phyloP scores from a whole-genome alignment of 129 eudicot species.

The sunflower (Helianthus annuus) region DNA sequence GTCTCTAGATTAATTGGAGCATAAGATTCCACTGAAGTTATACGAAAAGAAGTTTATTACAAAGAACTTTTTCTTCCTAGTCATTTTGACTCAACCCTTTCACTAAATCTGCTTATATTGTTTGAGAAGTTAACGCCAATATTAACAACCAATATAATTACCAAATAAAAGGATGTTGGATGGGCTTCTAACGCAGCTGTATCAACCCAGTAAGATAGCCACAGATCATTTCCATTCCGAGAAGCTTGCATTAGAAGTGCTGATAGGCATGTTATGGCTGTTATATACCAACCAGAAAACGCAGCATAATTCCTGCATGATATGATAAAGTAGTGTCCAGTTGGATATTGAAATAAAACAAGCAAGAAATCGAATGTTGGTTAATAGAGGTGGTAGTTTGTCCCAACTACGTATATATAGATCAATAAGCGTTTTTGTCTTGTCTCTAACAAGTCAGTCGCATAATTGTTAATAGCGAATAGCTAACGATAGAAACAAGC shows the following conservation, averaged over 20 bases:
- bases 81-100: background rate
- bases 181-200: conserved; percentile 47
- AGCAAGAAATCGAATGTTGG: too few species aligned
- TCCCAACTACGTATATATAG: too few species aligned
- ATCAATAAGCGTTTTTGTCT: too few species aligned
- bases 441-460: too few species aligned
- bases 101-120: background rate
- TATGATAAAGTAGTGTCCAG: conserved; percentile 8
- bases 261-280: conserved; percentile 67
- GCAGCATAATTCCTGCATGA: conserved; percentile 80
- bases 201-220: conserved; percentile 95
- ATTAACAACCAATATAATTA: conserved; percentile 29
- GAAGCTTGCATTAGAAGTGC: conserved; percentile 94
- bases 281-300: conserved; percentile 78
- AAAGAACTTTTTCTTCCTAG: conserved; percentile 1
- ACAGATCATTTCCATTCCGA: conserved; percentile 93
- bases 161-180: conserved; percentile 74
- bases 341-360: too few species aligned
- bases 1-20: background rate
- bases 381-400: too few species aligned
- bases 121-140: background rate
- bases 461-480: too few species aligned
- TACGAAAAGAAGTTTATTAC: background rate
- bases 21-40: background rate
- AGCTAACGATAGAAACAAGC: too few species aligned